Conservation (phyloP, 1,284 basidiomycete genomes). For the Fomes fomentarius region DNA sequence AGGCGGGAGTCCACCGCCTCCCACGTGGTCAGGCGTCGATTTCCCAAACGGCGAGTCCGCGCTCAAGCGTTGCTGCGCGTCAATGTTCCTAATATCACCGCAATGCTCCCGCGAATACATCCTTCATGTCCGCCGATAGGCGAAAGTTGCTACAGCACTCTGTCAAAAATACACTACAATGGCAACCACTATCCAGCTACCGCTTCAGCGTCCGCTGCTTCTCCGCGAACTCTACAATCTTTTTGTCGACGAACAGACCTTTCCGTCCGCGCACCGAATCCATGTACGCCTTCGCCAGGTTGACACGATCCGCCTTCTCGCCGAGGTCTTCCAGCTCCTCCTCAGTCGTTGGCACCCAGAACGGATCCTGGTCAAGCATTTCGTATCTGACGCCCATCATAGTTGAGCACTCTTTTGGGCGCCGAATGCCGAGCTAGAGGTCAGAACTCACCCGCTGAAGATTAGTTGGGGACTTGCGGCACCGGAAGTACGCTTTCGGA, state of each 20-base stretch:
- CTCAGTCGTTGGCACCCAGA: conserved; percentile 98
- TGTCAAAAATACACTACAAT: background rate
- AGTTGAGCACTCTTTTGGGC: conserved; percentile 2
- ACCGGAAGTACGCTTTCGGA: conserved; percentile 94
- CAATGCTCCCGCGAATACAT: too few relatives aligned
- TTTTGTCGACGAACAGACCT: conserved; percentile 93
- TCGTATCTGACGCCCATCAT: conserved; percentile 62
- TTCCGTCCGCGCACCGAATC: conserved; percentile 91
- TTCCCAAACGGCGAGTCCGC: conserved; percentile 3
- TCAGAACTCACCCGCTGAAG: conserved; percentile 83
- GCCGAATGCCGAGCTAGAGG: background rate
- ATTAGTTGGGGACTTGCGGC: conserved; percentile 97
- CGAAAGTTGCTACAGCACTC: too few relatives aligned
- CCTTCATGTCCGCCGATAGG: too few relatives aligned
- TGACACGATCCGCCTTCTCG: conserved; percentile 92
- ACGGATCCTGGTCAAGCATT: conserved; percentile 91
- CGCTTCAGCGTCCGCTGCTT: conserved; percentile 96
- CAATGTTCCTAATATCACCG: too few relatives aligned
- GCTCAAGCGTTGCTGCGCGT: background rate
- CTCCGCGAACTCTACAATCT: conserved; percentile 93
- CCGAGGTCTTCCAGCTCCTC: conserved; percentile 98
- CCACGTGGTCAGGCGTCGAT: conserved; percentile 19
- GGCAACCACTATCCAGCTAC: conserved; percentile 33
- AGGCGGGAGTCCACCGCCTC: conserved; percentile 11
- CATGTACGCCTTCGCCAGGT: conserved; percentile 95